A percentile compares a stretch with the other conserved stretches of the same genome.
Evolutionary conservation across 2,329 filamentous ascomycete genomes (phyloP).

Genomic region (Arthrobotrys conoides): DNA sequence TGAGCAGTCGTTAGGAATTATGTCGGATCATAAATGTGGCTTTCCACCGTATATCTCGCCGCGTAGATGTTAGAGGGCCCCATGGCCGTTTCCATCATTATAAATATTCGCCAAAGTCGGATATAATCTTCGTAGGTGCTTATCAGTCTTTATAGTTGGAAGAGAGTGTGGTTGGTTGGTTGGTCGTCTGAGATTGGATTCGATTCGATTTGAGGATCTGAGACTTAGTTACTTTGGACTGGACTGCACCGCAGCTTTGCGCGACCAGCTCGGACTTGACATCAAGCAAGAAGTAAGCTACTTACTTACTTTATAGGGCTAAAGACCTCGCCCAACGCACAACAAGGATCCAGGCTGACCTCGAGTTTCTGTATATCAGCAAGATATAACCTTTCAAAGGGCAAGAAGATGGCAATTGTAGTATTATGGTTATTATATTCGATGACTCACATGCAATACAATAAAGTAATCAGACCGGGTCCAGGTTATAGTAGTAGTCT

Average conservation of each 20-base stretch:
- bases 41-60: not conserved
- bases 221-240: not conserved
- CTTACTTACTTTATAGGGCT: slow-evolving; percentile 30
- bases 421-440: too few relatives aligned
- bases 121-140: not conserved
- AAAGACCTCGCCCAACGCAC: slow-evolving; percentile 50
- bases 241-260: not conserved
- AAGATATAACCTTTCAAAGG: too few relatives aligned
- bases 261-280: too few relatives aligned
- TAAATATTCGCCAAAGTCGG: not conserved
- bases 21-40: not conserved
- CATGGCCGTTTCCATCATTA: not conserved
- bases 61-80: not conserved
- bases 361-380: not conserved
- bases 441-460: too few relatives aligned
- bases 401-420: too few relatives aligned
- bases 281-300: slow-evolving; percentile 11
- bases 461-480: too few relatives aligned
- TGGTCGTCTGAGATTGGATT: too few relatives aligned
- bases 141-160: not conserved
- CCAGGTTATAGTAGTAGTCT: too few relatives aligned
- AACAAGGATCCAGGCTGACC: slow-evolving; percentile 20
- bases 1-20: not conserved
- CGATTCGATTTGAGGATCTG: slow-evolving; percentile 17
- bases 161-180: not conserved